Conservation (phyloP, 1,284 basidiomycete genomes). For the Inonotus obliquus region DNA sequence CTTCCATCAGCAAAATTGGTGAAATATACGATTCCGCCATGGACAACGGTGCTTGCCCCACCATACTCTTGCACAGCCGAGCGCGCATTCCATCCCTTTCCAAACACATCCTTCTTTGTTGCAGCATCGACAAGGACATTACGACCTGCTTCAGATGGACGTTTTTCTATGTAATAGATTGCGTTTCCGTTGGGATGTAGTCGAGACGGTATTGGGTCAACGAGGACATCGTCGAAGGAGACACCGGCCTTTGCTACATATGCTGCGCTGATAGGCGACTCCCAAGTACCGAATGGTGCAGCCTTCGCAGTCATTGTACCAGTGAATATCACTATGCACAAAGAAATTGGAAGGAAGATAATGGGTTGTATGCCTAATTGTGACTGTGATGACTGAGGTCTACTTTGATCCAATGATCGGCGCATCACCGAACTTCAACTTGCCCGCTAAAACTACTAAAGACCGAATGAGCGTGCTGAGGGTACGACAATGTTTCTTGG, state of each 20-base stretch:
- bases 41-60: conserved; percentile 46
- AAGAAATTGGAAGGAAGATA: too few relatives aligned
- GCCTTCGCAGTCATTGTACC: conserved; percentile 18
- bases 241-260: conserved; percentile 35
- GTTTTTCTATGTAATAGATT: conserved; percentile 57
- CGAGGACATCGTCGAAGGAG: conserved; percentile 43
- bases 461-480: too few relatives aligned
- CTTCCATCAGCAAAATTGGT: conserved; percentile 48
- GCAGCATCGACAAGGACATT: conserved; percentile 49
- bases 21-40: conserved; percentile 49
- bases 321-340: too few relatives aligned
- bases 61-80: conserved; percentile 58
- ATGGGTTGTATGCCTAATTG: too few relatives aligned
- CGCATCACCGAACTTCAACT: too few relatives aligned
- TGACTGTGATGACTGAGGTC: too few relatives aligned
- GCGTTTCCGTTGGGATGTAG: conserved; percentile 23
- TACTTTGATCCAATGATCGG: too few relatives aligned
- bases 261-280: conserved; percentile 32
- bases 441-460: too few relatives aligned
- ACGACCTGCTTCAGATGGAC: conserved; percentile 59
- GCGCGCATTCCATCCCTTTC: conserved; percentile 49
- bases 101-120: conserved; percentile 45
- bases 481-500: too few relatives aligned
- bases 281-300: conserved; percentile 36
- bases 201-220: conserved; percentile 42